Percentiles rank a stretch among this genome's conserved stretches.
Conservation (phyloP, 768 basidiomycete species). For the Pleurotus eryngii region DNA sequence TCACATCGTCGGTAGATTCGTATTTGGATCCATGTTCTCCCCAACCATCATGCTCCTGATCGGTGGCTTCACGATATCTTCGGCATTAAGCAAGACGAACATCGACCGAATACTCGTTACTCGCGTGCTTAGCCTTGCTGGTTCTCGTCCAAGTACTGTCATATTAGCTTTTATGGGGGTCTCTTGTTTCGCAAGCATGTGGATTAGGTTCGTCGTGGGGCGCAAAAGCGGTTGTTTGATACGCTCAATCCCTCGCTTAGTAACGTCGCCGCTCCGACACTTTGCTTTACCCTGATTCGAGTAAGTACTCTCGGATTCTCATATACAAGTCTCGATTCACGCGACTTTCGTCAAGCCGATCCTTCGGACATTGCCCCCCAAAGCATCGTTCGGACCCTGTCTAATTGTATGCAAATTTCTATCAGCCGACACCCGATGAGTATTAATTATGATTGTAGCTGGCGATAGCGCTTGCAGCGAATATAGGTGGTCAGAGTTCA, state of each 20-base stretch:
- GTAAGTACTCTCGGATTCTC: constrained; percentile 40
- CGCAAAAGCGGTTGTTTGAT: neutral
- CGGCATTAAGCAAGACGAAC: constrained; percentile 91
- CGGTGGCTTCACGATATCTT: constrained; percentile 96
- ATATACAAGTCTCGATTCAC: neutral
- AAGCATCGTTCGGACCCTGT: constrained; percentile 83
- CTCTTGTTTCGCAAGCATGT: constrained; percentile 98
- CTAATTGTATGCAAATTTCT: constrained; percentile 68
- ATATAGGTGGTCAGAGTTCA: constrained; percentile 95
- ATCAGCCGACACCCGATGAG: neutral
- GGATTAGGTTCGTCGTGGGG: constrained; percentile 73
- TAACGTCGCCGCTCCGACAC: constrained; percentile 96
- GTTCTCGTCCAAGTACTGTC: constrained; percentile 81
- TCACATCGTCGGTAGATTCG: constrained; percentile 48
- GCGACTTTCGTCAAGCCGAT: constrained; percentile 64
- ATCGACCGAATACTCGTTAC: constrained; percentile 93
- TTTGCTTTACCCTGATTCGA: constrained; percentile 94
- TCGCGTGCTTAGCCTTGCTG: constrained; percentile 85
- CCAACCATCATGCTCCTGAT: constrained; percentile 98
- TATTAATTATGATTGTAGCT: constrained; percentile 45
- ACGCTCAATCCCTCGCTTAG: constrained; percentile 32
- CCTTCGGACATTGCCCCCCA: constrained; percentile 83
- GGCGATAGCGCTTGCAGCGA: constrained; percentile 96
- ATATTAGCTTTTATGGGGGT: constrained; percentile 94
- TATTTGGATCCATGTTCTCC: constrained; percentile 95